A percentile compares a stretch with the other conserved stretches of the same genome.
Evolutionary conservation across 768 basidiomycete species (phyloP).

Genomic region (Tricholoma matsutake): DNA sequence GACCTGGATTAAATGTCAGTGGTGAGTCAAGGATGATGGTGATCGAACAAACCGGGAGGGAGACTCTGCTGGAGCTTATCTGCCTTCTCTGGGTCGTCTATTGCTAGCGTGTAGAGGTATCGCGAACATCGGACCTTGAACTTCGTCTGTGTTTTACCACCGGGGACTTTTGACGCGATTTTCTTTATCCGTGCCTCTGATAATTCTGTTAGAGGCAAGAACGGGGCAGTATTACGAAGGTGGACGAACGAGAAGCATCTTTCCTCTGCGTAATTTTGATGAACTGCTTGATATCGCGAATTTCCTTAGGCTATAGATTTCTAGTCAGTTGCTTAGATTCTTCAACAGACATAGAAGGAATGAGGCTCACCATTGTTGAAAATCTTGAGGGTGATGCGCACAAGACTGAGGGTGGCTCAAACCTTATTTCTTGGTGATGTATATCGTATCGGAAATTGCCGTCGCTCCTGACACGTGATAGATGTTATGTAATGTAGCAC

Average conservation of each 20-base stretch:
- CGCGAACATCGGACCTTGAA: constrained; percentile 98
- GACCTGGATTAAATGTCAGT: constrained; percentile 40
- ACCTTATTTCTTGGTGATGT: constrained; percentile 30
- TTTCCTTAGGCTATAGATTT: constrained; percentile 82
- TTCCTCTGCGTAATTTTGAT: constrained; percentile 96
- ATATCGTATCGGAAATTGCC: constrained; percentile 26
- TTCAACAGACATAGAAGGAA: constrained; percentile 2
- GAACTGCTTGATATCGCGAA: constrained; percentile 98
- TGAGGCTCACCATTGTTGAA: constrained; percentile 39
- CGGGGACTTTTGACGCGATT: constrained; percentile 62
- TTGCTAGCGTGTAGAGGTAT: constrained; percentile 94
- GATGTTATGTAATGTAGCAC: no score
- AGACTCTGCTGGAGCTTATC: constrained; percentile 95
- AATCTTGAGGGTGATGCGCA: constrained; percentile 31
- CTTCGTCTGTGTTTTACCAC: constrained; percentile 84
- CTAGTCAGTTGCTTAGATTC: constrained; percentile 6
- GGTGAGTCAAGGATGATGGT: not conserved
- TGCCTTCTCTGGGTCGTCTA: constrained; percentile 97
- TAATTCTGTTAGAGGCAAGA: constrained; percentile 3
- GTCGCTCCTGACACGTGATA: not conserved
- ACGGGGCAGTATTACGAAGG: not conserved
- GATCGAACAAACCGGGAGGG: constrained; percentile 82
- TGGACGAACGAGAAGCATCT: constrained; percentile 87
- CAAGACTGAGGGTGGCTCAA: constrained; percentile 30
- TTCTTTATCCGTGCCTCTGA: constrained; percentile 98